A percentile compares a stretch with the other conserved stretches of the same genome.
phyloP scores from a whole-genome alignment of 371 early-diverging fungal genomes.

The Lichtheimia ornata region DNA sequence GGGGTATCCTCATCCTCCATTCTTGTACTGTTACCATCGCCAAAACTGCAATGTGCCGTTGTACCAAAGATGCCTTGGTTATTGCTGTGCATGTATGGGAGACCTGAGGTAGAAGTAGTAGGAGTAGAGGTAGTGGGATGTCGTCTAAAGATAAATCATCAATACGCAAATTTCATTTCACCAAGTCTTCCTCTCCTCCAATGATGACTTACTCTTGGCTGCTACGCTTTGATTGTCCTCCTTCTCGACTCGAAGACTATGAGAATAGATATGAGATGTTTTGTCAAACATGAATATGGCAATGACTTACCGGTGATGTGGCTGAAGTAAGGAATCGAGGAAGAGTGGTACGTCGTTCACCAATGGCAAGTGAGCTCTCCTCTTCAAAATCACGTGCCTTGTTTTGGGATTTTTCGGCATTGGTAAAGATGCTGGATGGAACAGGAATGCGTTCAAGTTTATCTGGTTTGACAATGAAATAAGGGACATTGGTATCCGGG shows the following conservation, averaged over 20 bases:
- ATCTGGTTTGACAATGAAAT: slow-evolving; percentile 18
- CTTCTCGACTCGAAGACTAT: no score
- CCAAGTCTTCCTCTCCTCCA: no score
- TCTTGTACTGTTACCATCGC: slow-evolving; percentile 14
- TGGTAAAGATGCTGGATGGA: slow-evolving; percentile 10
- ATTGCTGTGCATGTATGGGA: neutral
- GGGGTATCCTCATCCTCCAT: slow-evolving; percentile 23
- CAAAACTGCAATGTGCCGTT: slow-evolving; percentile 14
- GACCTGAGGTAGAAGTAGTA: no score
- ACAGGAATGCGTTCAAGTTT: slow-evolving; percentile 12
- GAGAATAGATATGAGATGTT: neutral
- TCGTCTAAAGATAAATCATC: no score
- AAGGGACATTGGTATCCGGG: slow-evolving; percentile 27
- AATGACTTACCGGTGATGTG: slow-evolving; percentile 6
- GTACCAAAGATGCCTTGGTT: slow-evolving; percentile 20
- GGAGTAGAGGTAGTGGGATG: no score
- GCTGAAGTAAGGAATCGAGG: slow-evolving; percentile 24
- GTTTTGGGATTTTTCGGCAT: slow-evolving; percentile 2
- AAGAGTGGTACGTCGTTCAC: slow-evolving; percentile 16
- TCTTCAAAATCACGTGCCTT: neutral
- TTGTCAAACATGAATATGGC: neutral
- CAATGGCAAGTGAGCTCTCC: neutral
- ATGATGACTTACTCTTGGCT: neutral
- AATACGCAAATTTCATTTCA: no score
- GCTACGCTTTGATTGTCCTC: neutral